These are phyloP conservation scores for Beauveria sp. DNA, from an alignment of 2,329 filamentous ascomycete genomes.

Conservation along the genomic window DNA sequence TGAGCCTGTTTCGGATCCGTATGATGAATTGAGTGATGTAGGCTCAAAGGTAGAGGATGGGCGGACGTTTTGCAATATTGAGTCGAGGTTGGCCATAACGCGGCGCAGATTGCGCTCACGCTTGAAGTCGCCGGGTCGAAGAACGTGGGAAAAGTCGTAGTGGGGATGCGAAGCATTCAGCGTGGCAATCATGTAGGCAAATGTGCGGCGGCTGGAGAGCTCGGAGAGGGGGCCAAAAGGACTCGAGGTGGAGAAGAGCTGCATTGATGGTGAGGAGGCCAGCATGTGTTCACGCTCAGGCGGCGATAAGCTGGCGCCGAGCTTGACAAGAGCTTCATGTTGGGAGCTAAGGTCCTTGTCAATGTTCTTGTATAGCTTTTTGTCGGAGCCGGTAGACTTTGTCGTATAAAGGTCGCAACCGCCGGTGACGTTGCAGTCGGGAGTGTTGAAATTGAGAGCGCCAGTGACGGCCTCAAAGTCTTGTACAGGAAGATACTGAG, in stretches of 20 bases:
- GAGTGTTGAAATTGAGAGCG: conserved; percentile 91
- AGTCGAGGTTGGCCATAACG: conserved; percentile 83
- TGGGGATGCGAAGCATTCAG: conserved; percentile 85
- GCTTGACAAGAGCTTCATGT: conserved; percentile 78
- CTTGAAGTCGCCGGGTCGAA: conserved; percentile 84
- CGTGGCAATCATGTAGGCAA: conserved; percentile 93
- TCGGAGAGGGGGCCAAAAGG: conserved; percentile 89
- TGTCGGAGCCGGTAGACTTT: conserved; percentile 89
- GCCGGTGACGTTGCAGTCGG: conserved; percentile 85
- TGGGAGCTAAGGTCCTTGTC: conserved; percentile 85
- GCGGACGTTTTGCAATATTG: conserved; percentile 77
- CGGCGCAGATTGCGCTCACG: conserved; percentile 71
- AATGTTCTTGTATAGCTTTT: conserved; percentile 95
- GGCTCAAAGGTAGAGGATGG: conserved; percentile 45
- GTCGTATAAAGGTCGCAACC: conserved; percentile 96
- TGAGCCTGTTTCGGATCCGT: conserved; percentile 43
- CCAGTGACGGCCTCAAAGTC: conserved; percentile 88
- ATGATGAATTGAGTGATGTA: conserved; percentile 33
- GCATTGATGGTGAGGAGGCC: conserved; percentile 52
- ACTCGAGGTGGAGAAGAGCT: conserved; percentile 68
- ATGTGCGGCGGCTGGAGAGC: conserved; percentile 80
- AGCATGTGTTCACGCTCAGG: conserved; percentile 67
- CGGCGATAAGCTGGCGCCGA: conserved; percentile 81
- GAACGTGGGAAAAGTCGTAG: conserved; percentile 92
- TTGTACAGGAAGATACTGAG: conserved; percentile 80